Conservation (phyloP, 176 grass and related monocot species). For the Paspalum notatum region DNA sequence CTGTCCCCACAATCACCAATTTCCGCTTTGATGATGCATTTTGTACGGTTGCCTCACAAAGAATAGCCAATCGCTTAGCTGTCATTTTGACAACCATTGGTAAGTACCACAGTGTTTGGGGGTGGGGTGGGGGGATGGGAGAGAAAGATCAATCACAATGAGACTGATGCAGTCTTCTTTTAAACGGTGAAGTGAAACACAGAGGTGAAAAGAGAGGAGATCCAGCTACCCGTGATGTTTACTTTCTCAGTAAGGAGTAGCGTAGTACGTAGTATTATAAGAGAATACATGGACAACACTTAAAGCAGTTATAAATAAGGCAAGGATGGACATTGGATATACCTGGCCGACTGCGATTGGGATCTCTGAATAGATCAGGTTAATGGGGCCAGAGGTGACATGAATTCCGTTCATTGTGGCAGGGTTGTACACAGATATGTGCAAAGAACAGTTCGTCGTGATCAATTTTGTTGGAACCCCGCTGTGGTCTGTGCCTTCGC, state of each 20-base stretch:
- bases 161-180: not conserved
- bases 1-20: not conserved
- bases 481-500: slow-evolving; percentile 83
- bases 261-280: not conserved
- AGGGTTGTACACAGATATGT: slow-evolving; percentile 75
- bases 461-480: slow-evolving; percentile 95
- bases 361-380: slow-evolving; percentile 82
- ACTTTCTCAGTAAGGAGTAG: not conserved
- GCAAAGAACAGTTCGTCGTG: slow-evolving; percentile 83
- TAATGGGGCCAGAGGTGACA: slow-evolving; percentile 82
- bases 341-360: slow-evolving; percentile 76
- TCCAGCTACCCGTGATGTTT: not conserved
- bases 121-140: not conserved
- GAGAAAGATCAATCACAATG: not conserved
- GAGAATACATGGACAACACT: not conserved
- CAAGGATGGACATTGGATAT: slow-evolving; percentile 12
- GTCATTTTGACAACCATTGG: not conserved
- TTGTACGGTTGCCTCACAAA: not conserved
- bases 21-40: not conserved
- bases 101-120: no score
- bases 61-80: not conserved
- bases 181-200: not conserved
- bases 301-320: slow-evolving; percentile 1
- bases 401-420: slow-evolving; percentile 96
- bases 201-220: not conserved